These are phyloP conservation scores for Ogataea neopini DNA, from an alignment of 805 yeast species.

Conservation along the genomic window DNA sequence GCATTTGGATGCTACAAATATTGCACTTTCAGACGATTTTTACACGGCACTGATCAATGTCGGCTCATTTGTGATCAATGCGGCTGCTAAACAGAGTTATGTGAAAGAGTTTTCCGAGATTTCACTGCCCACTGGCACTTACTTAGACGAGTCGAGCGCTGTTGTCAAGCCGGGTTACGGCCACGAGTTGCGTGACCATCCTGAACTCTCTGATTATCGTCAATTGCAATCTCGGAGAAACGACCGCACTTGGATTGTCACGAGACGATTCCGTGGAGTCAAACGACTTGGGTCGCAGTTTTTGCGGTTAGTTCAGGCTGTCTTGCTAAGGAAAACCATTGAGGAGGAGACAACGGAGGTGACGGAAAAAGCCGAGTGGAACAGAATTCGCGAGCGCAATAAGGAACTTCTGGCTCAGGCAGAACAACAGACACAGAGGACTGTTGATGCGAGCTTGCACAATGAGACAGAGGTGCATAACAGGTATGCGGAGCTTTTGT, in stretches of 20 bases:
- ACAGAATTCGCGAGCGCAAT: constrained; percentile 4
- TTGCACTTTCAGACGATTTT: constrained; percentile 60
- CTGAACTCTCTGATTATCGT: constrained; percentile 29
- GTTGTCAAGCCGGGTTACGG: constrained; percentile 27
- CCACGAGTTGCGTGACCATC: constrained; percentile 26
- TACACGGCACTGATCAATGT: constrained; percentile 59
- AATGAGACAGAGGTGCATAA: constrained; percentile 12
- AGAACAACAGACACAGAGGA: neutral
- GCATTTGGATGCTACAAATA: constrained; percentile 39
- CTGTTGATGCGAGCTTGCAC: constrained; percentile 9
- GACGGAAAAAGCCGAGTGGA: constrained; percentile 9
- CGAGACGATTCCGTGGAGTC: constrained; percentile 15
- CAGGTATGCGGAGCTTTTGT: constrained; percentile 14
- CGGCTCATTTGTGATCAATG: constrained; percentile 64
- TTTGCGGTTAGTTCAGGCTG: constrained; percentile 7
- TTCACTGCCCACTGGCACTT: constrained; percentile 51
- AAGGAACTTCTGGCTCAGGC: neutral
- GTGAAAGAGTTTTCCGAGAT: constrained; percentile 57
- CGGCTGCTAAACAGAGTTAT: constrained; percentile 66
- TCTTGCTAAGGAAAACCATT: constrained; percentile 20
- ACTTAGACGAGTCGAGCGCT: constrained; percentile 43
- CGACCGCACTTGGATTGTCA: constrained; percentile 23
- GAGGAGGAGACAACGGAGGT: neutral
- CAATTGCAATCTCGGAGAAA: constrained; percentile 5
- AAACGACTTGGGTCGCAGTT: constrained; percentile 8